Evolutionary conservation across 345 rosid genomes (phyloP).

Genomic region (Excoecaria agallocha): DNA sequence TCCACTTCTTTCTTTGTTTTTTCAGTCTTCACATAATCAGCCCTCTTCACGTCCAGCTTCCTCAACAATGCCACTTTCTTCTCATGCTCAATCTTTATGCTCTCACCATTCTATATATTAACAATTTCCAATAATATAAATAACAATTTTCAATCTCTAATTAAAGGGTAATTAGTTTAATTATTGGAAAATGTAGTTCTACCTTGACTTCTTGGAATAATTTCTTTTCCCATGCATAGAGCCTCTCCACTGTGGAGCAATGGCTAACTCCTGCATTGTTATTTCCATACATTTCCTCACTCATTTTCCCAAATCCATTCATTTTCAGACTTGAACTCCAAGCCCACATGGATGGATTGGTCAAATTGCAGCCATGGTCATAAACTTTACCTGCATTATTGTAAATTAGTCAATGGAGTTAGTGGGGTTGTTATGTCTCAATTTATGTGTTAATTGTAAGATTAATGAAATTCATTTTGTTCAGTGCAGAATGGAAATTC

Average conservation of each 20-base stretch:
- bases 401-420: neutral
- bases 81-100: slow-evolving; percentile 73
- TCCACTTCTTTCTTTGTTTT: slow-evolving; percentile 82
- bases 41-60: slow-evolving; percentile 83
- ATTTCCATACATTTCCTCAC: slow-evolving; percentile 24
- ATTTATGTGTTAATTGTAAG: too few relatives aligned
- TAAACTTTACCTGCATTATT: slow-evolving; percentile 47
- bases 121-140: too few relatives aligned
- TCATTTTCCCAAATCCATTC: slow-evolving; percentile 42
- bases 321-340: slow-evolving; percentile 61
- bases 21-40: slow-evolving; percentile 73
- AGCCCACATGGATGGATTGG: slow-evolving; percentile 62
- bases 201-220: slow-evolving; percentile 93
- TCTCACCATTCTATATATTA: slow-evolving; percentile 53
- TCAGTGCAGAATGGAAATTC: neutral
- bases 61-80: slow-evolving; percentile 70
- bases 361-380: slow-evolving; percentile 59
- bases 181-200: neutral
- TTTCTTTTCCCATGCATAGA: slow-evolving; percentile 97
- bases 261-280: slow-evolving; percentile 42
- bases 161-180: too few relatives aligned
- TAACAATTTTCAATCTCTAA: too few relatives aligned
- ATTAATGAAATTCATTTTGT: too few relatives aligned
- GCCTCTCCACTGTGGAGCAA: slow-evolving; percentile 76
- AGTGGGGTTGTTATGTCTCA: too few relatives aligned